Base-by-base conservation (phyloP, 2,329 filamentous ascomycete genomes). In the Colletotrichum sp. region DNA sequence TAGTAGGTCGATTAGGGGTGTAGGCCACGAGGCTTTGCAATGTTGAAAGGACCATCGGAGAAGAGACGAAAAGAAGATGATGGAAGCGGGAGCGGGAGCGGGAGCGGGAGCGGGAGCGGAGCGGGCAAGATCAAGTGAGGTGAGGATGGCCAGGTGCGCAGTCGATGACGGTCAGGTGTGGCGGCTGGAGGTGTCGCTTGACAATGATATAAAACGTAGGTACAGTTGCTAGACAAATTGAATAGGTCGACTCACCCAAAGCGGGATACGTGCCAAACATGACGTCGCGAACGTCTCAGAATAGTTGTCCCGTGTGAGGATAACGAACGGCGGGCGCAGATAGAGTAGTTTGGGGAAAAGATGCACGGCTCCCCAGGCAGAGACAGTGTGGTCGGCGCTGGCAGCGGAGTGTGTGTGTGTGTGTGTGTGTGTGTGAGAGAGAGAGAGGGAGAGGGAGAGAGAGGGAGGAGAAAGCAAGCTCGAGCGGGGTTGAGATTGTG, bases 241-340 rank as follows among this genome's bases (percentile, higher is more conserved):
- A 58, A 73, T 55, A 13, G 36, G 52, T 55, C 34, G 67, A 83
- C 86, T 84, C 82, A 87, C 86, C 80, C 78, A 86, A 81, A 74
- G 83, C 82, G 67, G 84, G 77, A 76, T 88, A 83, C 69, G 82
- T 84, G 65, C 86, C 86, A 79, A 88, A 88, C 87, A 88, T 88
- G 79, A 75, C 80, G 79, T 68, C 64, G 70, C 65, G 64, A 74
- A 28, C 13, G 34, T 69, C 32, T 21, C 71, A 38, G 70, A 52
- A 60, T 43, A 24, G 36, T 34, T 57, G 28, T 48, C 52, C 52
- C 71, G 24, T 75, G 61, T 36, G 58, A 64, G 71, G 26, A 16
- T 38, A 26, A 57, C 52, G 48, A 71, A n/a, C 30, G 52, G 15
- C n/a, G 63, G 70, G 26, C 18, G 21, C 30, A 64, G 43, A 26